Percentiles rank a stretch among this genome's conserved stretches.
These are phyloP conservation scores for Fomitopsis serialis DNA, from an alignment of 768 basidiomycete genomes.

Conservation along the genomic window DNA sequence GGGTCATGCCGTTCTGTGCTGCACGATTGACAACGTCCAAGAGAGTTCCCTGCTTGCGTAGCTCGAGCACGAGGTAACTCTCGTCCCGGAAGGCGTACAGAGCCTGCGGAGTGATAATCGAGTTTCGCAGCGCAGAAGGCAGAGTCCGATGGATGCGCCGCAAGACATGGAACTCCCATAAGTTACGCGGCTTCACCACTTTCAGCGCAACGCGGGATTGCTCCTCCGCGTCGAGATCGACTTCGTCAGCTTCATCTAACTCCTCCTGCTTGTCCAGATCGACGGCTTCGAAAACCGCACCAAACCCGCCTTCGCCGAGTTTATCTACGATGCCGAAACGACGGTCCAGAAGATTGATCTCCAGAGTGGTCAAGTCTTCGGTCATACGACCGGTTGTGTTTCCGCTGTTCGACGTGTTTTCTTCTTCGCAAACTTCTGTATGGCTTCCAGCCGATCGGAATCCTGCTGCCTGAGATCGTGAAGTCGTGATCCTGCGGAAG, in stretches of 20 bases:
- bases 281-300: conserved; percentile 86
- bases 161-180: conserved; percentile 92
- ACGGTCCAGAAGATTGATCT: conserved; percentile 57
- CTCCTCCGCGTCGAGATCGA: conserved; percentile 48
- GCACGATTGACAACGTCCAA: conserved; percentile 91
- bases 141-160: conserved; percentile 70
- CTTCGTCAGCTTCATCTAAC: conserved; percentile 38
- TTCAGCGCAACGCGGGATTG: conserved; percentile 77
- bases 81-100: conserved; percentile 87
- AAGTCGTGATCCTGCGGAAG: conserved; percentile 57
- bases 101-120: conserved; percentile 71
- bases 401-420: conserved; percentile 26
- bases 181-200: conserved; percentile 79
- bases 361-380: conserved; percentile 35
- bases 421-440: conserved; percentile 69
- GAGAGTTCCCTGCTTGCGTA: conserved; percentile 87
- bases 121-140: conserved; percentile 49
- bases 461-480: conserved; percentile 52
- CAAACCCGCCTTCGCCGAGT: conserved; percentile 95
- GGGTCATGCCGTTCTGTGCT: conserved; percentile 64
- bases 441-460: conserved; percentile 52
- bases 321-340: conserved; percentile 75
- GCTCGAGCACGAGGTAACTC: conserved; percentile 83
- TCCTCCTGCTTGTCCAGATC: conserved; percentile 32
- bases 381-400: conserved; percentile 25